These are phyloP conservation scores for Emmonsia crescens DNA, from an alignment of 2,329 filamentous ascomycete species.

Conservation along the genomic window DNA sequence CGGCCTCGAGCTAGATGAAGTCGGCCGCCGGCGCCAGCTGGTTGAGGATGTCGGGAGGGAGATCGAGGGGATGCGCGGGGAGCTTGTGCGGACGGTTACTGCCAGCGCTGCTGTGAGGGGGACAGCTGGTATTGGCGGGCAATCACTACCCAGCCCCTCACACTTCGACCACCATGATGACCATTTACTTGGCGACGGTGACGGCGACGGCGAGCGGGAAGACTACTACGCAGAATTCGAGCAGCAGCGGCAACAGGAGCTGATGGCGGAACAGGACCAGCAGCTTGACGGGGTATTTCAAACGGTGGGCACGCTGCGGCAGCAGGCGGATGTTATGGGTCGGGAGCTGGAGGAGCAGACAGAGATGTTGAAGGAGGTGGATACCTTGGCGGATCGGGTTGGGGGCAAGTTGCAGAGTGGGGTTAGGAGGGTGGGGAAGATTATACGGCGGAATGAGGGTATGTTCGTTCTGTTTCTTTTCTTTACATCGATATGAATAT, in stretches of 20 bases:
- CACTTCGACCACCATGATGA: conserved; percentile 40
- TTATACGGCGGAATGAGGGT: conserved; percentile 88
- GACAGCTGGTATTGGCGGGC: conserved; percentile 23
- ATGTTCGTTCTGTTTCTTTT: conserved; percentile 29
- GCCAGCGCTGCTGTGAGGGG: conserved; percentile 27
- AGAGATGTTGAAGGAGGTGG: conserved; percentile 77
- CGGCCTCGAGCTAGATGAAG: conserved; percentile 73
- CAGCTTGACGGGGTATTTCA: conserved; percentile 85
- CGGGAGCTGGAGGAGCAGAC: conserved; percentile 90
- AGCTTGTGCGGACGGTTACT: conserved; percentile 48
- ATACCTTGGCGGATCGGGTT: conserved; percentile 75
- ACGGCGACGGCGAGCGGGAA: conserved; percentile 37
- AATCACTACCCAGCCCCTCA: conserved; percentile 47
- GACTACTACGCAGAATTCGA: conserved; percentile 73
- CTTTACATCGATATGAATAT: conserved; percentile 3
- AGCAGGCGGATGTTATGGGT: conserved; percentile 93
- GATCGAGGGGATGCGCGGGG: conserved; percentile 77
- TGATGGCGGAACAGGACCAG: conserved; percentile 92
- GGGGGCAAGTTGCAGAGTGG: conserved; percentile 76
- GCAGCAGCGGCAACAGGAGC: conserved; percentile 77
- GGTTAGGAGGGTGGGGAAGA: conserved; percentile 72
- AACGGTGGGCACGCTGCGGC: conserved; percentile 80
- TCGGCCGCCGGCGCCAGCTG: conserved; percentile 65
- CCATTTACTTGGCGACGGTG: conserved; percentile 32
- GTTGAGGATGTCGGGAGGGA: conserved; percentile 85